These are phyloP conservation scores for Pseudocercospora fuligena DNA, from an alignment of 2,329 filamentous ascomycete species.

Conservation along the genomic window DNA sequence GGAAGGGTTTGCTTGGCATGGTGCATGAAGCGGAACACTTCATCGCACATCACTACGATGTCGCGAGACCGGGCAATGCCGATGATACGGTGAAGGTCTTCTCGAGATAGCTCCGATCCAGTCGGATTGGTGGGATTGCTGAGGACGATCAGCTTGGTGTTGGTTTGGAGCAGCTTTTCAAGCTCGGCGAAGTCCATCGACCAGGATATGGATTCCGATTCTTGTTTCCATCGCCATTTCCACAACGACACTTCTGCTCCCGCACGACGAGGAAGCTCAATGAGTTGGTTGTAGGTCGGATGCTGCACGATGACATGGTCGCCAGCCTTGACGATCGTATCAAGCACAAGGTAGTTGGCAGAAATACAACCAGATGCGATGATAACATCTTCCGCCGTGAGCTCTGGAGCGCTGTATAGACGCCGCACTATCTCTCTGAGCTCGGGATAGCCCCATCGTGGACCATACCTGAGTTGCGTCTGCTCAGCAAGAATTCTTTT, in stretches of 20 bases:
- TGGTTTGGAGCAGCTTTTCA: background rate
- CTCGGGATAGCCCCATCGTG: background rate
- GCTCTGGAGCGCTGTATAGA: background rate
- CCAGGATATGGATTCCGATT: background rate
- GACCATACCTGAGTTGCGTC: slow-evolving; percentile 6
- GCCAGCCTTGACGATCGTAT: slow-evolving; percentile 1
- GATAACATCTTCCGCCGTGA: background rate
- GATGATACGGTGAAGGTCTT: background rate
- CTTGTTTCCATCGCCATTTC: slow-evolving; percentile 5
- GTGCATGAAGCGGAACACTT: slow-evolving; percentile 16
- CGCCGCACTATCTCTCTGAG: background rate
- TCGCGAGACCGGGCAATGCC: background rate
- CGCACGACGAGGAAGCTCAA: slow-evolving; percentile 16
- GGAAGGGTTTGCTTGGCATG: background rate
- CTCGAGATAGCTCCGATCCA: background rate
- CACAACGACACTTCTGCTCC: slow-evolving; percentile 12
- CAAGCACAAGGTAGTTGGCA: slow-evolving; percentile 11
- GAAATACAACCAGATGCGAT: slow-evolving; percentile 15
- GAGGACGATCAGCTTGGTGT: slow-evolving; percentile 8
- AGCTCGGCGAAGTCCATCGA: slow-evolving; percentile 9
- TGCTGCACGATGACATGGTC: slow-evolving; percentile 15
- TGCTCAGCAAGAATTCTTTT: slow-evolving; percentile 4
- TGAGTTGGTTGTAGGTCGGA: slow-evolving; percentile 9
- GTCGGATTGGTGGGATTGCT: slow-evolving; percentile 11
- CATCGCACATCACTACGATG: slow-evolving; percentile 5